phyloP scores from a whole-genome alignment of 768 basidiomycete species.

The Heimioporus sp. region DNA sequence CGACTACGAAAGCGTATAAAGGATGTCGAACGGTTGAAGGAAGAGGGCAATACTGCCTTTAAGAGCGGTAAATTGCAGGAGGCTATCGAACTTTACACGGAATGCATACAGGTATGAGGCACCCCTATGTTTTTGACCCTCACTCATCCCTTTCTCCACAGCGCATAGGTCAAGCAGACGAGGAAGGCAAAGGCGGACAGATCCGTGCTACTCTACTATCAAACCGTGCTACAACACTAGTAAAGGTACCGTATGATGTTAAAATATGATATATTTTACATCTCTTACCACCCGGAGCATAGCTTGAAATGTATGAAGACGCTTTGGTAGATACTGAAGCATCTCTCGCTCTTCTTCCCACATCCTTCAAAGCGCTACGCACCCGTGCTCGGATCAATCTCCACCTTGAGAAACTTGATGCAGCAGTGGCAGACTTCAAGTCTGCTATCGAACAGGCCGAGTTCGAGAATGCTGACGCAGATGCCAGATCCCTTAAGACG shows the following conservation, averaged over 20 bases:
- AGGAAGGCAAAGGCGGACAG: conserved; percentile 77
- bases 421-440: conserved; percentile 72
- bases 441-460: conserved; percentile 72
- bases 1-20: conserved; percentile 75
- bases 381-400: conserved; percentile 82
- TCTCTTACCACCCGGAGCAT: conserved; percentile 9
- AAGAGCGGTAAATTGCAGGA: conserved; percentile 57
- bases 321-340: conserved; percentile 71
- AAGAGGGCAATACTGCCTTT: conserved; percentile 80
- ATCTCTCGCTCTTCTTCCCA: conserved; percentile 59
- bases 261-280: background rate
- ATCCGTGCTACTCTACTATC: conserved; percentile 78
- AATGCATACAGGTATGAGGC: conserved; percentile 61
- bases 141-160: conserved; percentile 23
- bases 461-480: conserved; percentile 60
- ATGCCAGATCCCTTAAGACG: conserved; percentile 55
- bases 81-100: conserved; percentile 67
- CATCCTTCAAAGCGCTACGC: conserved; percentile 82
- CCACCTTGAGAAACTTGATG: conserved; percentile 71
- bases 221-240: conserved; percentile 79
- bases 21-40: conserved; percentile 79
- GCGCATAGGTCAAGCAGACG: conserved; percentile 64
- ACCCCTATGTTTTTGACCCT: background rate
- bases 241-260: conserved; percentile 50
- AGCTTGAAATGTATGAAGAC: conserved; percentile 65